A percentile compares a stretch with the other conserved stretches of the same genome.
Evolutionary conservation across 2,329 filamentous ascomycete genomes (phyloP).

Genomic region (Trichoderma sp.): DNA sequence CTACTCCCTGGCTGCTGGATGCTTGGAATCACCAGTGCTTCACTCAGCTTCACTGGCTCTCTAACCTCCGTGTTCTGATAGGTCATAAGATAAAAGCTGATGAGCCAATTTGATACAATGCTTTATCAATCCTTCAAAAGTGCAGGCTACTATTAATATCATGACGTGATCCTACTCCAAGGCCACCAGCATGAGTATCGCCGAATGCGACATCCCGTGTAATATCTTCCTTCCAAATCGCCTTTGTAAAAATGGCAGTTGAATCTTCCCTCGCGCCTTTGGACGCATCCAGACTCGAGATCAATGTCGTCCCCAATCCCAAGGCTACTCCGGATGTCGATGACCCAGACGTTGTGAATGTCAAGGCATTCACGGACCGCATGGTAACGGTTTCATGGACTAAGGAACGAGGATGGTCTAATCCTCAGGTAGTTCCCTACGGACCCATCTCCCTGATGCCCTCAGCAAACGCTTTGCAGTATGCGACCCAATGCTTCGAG

Average conservation of each 20-base stretch:
- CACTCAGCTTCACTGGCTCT: background rate
- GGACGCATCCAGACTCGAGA: background rate
- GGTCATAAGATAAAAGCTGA: background rate
- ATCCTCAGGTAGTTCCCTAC: slow-evolving; percentile 73
- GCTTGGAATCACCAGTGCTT: background rate
- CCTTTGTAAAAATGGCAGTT: background rate
- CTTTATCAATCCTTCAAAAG: background rate
- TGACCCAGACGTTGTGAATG: background rate
- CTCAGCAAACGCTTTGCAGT: slow-evolving; percentile 79
- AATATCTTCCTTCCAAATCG: background rate
- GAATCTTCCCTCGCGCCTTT: background rate
- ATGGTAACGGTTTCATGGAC: slow-evolving; percentile 79
- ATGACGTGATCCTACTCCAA: background rate
- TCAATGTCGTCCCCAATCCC: background rate
- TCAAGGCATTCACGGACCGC: slow-evolving; percentile 65
- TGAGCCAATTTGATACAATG: background rate
- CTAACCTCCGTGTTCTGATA: background rate
- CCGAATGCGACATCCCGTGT: background rate
- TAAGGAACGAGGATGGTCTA: slow-evolving; percentile 65
- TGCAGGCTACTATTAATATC: background rate
- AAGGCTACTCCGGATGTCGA: background rate
- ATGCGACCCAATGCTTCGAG: slow-evolving; percentile 90
- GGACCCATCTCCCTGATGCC: slow-evolving; percentile 77
- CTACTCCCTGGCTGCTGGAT: background rate
- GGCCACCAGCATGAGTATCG: background rate